A percentile compares a stretch with the other conserved stretches of the same genome.
Evolutionary conservation across 345 rosid species (phyloP).

Genomic region (Noccaea caerulescens): DNA sequence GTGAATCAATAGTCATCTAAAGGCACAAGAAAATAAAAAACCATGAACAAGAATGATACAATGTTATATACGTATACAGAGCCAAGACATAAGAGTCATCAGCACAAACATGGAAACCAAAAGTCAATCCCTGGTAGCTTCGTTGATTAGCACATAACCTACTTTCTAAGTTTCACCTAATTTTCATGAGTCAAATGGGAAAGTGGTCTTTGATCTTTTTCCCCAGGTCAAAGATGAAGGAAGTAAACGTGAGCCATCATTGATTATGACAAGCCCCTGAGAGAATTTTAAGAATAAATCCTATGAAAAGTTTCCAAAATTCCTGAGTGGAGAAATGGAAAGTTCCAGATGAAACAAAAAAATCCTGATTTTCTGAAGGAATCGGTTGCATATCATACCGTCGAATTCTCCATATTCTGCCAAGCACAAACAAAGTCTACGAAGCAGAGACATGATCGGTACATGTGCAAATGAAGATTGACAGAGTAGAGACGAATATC

Average conservation of each 20-base stretch:
- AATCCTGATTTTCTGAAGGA: background rate
- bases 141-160: background rate
- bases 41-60: slow-evolving; percentile 1
- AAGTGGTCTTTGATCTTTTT: slow-evolving; percentile 7
- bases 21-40: slow-evolving; percentile 9
- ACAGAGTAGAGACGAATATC: background rate
- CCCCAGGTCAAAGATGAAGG: slow-evolving; percentile 20
- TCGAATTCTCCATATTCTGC: background rate
- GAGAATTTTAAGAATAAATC: background rate
- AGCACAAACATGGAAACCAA: slow-evolving; percentile 6
- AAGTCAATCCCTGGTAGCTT: slow-evolving; percentile 1
- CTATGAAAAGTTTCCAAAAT: background rate
- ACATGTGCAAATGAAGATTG: background rate
- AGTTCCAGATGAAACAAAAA: slow-evolving; percentile 6
- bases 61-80: background rate
- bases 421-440: background rate
- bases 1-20: background rate
- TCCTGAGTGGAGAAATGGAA: slow-evolving; percentile 5
- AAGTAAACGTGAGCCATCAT: slow-evolving; percentile 15
- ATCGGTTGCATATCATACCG: background rate
- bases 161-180: slow-evolving; percentile 1
- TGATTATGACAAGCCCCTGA: background rate
- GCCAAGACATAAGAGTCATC: background rate
- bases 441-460: background rate
- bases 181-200: slow-evolving; percentile 6